These are phyloP conservation scores for Trypanosoma conorhini DNA, from an alignment of 208 protist genomes.

Conservation along the genomic window DNA sequence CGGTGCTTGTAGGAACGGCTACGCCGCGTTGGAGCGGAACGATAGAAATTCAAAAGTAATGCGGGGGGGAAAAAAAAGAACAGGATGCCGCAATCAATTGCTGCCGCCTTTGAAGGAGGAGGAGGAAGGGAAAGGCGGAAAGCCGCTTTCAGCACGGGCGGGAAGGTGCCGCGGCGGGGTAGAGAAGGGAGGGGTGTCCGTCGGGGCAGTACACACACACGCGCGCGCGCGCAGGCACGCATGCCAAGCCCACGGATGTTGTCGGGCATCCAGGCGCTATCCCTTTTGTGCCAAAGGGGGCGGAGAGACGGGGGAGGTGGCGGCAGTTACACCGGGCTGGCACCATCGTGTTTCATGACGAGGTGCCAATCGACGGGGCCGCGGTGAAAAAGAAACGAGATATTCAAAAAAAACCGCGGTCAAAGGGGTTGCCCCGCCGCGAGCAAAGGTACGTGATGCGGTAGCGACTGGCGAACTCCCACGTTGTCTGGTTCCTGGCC, in stretches of 20 bases:
- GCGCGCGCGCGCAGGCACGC: neutral
- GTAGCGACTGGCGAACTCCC: conserved; percentile 26
- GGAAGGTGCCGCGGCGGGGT: neutral
- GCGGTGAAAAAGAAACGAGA: conserved; percentile 24
- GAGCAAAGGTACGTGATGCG: conserved; percentile 32
- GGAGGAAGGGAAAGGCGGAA: neutral
- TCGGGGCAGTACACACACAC: no score
- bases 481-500: conserved; percentile 28
- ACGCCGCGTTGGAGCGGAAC: neutral
- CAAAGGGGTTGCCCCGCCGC: conserved; percentile 23
- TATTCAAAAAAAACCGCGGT: conserved; percentile 25
- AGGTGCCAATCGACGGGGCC: conserved; percentile 23
- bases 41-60: neutral
- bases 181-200: neutral
- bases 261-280: neutral
- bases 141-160: neutral
- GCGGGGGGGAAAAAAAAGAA: neutral
- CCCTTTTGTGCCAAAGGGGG: neutral
- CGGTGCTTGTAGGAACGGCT: neutral
- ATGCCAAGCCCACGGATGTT: neutral
- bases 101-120: neutral
- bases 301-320: neutral
- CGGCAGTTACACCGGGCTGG: conserved; percentile 11
- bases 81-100: neutral
- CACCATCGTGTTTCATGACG: conserved; percentile 9